A percentile compares a stretch with the other conserved stretches of the same genome.
These are phyloP conservation scores for Eucalyptus pauciflora DNA, from an alignment of 345 rosid genomes.

Conservation along the genomic window DNA sequence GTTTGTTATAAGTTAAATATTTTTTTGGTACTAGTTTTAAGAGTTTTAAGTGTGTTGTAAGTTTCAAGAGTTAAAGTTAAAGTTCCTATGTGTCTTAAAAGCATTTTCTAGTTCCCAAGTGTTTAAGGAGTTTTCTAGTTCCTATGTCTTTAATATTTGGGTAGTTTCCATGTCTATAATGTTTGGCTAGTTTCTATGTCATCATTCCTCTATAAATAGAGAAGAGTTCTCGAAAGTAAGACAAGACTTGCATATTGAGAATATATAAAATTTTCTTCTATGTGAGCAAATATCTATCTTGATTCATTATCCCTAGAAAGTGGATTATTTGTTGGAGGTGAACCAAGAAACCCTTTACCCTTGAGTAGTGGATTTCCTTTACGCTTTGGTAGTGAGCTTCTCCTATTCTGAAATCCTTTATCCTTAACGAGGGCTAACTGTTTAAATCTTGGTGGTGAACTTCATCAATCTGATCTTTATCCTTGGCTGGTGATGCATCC, in stretches of 20 bases:
- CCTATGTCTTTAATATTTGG: background rate
- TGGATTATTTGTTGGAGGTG: background rate
- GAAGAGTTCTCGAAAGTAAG: background rate
- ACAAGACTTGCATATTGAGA: background rate
- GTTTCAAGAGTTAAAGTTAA: background rate
- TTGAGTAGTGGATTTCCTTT: background rate
- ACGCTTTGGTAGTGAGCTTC: background rate
- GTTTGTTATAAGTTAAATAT: too few species aligned
- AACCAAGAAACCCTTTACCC: background rate
- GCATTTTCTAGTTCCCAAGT: background rate
- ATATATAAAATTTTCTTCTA: too few species aligned
- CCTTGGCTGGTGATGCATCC: background rate
- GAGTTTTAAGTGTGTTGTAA: background rate
- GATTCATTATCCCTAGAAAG: background rate
- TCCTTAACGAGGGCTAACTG: too few species aligned
- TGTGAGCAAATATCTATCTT: background rate
- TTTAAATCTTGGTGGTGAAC: too few species aligned
- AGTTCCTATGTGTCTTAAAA: background rate
- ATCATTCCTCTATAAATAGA: background rate
- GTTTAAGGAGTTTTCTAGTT: background rate
- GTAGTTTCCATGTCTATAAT: background rate
- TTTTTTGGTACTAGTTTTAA: background rate
- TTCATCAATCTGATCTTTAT: too few species aligned
- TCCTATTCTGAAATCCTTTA: too few species aligned
- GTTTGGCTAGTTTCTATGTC: background rate